Conservation (phyloP, 2,329 filamentous ascomycete species). For the Talaromyces piceae region DNA sequence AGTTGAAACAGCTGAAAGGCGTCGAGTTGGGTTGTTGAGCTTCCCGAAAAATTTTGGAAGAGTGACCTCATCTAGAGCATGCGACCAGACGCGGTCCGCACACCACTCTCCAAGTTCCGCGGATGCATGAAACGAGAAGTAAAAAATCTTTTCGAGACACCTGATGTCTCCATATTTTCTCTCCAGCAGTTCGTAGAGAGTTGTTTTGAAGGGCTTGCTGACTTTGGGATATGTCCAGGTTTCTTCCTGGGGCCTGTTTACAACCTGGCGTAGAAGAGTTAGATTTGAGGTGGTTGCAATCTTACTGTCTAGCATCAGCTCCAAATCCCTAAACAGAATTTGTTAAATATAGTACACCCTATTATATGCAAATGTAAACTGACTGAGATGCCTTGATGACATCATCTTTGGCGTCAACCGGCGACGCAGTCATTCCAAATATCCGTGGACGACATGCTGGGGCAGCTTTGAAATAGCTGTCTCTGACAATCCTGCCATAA, state of each 20-base stretch:
- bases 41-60: conserved; percentile 54
- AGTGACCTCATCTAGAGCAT: conserved; percentile 58
- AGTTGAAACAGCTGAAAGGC: not conserved
- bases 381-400: conserved; percentile 59
- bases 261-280: conserved; percentile 50
- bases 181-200: conserved; percentile 54
- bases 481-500: conserved; percentile 63
- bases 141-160: conserved; percentile 51
- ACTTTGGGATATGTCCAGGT: conserved; percentile 51
- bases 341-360: conserved; percentile 12
- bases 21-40: conserved; percentile 14
- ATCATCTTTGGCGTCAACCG: conserved; percentile 74
- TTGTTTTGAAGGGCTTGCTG: conserved; percentile 51
- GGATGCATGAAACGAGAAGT: conserved; percentile 52
- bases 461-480: conserved; percentile 61
- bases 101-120: conserved; percentile 74
- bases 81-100: conserved; percentile 71
- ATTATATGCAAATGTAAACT: conserved; percentile 8
- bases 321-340: conserved; percentile 50
- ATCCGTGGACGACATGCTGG: conserved; percentile 58
- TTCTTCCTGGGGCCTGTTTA: conserved; percentile 54
- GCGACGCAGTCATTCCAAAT: conserved; percentile 95
- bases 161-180: conserved; percentile 45
- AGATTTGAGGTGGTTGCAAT: conserved; percentile 70
- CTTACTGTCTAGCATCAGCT: conserved; percentile 67